Conservation (phyloP, 2,329 filamentous ascomycete species). For the Fusarium dimerum region DNA sequence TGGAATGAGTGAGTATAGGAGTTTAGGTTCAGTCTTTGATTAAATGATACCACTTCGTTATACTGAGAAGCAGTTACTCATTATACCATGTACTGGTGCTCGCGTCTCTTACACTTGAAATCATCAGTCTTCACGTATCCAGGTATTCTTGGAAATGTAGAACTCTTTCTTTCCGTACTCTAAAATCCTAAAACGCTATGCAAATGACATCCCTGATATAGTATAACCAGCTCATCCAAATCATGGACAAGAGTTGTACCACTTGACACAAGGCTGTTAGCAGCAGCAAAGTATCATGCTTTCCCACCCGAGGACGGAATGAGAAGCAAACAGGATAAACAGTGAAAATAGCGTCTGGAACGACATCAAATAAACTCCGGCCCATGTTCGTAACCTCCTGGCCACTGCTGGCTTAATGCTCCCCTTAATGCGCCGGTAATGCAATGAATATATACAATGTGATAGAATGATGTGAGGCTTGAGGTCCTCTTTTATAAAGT, state of each 20-base stretch:
- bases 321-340: slow-evolving; percentile 6
- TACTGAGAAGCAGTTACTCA: neutral
- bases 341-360: slow-evolving; percentile 6
- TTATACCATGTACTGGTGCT: neutral
- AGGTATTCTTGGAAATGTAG: neutral
- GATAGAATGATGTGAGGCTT: slow-evolving; percentile 11
- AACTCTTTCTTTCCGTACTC: neutral
- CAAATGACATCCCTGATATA: neutral
- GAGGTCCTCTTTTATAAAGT: neutral
- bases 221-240: neutral
- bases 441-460: slow-evolving; percentile 22
- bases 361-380: slow-evolving; percentile 22
- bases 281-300: neutral
- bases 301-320: slow-evolving; percentile 5
- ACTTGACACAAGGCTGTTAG: neutral
- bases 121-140: neutral
- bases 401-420: slow-evolving; percentile 26
- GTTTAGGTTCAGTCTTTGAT: neutral
- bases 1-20: neutral
- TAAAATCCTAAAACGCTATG: neutral
- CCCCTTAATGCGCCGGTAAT: slow-evolving; percentile 28
- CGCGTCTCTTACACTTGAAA: neutral
- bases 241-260: neutral
- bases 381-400: slow-evolving; percentile 24
- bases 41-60: neutral